Conservation (phyloP, 345 rosid genomes). For the Erodium maritimum region DNA sequence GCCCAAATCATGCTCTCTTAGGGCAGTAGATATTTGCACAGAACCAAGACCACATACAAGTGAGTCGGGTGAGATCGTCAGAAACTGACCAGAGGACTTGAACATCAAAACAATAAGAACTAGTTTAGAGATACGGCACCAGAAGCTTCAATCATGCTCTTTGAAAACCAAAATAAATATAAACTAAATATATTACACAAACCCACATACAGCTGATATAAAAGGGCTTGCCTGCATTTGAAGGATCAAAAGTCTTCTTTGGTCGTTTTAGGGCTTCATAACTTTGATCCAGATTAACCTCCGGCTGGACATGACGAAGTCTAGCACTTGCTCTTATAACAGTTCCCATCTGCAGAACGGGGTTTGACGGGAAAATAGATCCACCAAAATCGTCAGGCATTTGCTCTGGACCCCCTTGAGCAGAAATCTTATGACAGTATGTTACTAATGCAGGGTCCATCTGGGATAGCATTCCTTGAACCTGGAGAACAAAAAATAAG, state of each 20-base stretch:
- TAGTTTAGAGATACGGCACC: too few relatives aligned
- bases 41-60: not conserved
- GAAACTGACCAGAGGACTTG: not conserved
- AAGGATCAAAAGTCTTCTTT: conserved; percentile 47
- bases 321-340: conserved; percentile 87
- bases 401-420: conserved; percentile 73
- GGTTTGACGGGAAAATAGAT: conserved; percentile 47
- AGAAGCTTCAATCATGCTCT: not conserved
- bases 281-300: conserved; percentile 60
- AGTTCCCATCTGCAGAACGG: conserved; percentile 69
- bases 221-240: conserved; percentile 40
- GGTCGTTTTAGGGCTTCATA: conserved; percentile 65
- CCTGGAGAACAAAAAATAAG: conserved; percentile 32
- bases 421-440: conserved; percentile 77
- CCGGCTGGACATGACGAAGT: conserved; percentile 80
- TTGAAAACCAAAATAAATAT: not conserved
- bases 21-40: not conserved
- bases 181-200: too few relatives aligned
- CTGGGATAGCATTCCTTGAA: conserved; percentile 95
- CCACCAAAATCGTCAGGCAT: conserved; percentile 67
- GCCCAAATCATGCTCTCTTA: too few relatives aligned
- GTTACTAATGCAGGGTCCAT: conserved; percentile 89
- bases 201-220: not conserved
- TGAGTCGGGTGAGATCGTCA: not conserved
- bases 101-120: not conserved